A percentile compares a stretch with the other conserved stretches of the same genome.
Evolutionary conservation across 2,329 filamentous ascomycete species (phyloP).

Genomic region (Aspergillus intermedius): DNA sequence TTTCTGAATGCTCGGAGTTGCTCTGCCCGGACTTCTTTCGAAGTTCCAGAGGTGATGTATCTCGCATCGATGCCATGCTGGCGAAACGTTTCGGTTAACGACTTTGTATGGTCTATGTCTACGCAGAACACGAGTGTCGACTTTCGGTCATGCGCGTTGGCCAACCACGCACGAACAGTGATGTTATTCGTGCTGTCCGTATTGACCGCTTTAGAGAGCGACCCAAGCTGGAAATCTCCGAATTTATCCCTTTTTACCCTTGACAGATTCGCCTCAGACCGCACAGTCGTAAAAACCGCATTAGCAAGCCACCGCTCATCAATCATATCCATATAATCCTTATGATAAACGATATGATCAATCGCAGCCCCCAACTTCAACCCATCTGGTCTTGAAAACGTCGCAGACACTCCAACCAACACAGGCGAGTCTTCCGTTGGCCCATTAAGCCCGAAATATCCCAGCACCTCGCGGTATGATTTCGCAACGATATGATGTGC

Average conservation of each 20-base stretch:
- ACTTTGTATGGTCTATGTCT: slow-evolving; percentile 72
- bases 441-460: slow-evolving; percentile 68
- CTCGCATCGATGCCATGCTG: slow-evolving; percentile 72
- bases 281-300: slow-evolving; percentile 89
- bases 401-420: slow-evolving; percentile 85
- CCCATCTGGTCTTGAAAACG: slow-evolving; percentile 73
- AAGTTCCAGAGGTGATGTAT: slow-evolving; percentile 79
- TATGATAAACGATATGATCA: slow-evolving; percentile 94
- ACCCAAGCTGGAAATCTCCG: slow-evolving; percentile 72
- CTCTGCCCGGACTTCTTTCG: slow-evolving; percentile 59
- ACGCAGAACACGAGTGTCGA: slow-evolving; percentile 95
- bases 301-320: slow-evolving; percentile 86
- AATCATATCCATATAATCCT: slow-evolving; percentile 74
- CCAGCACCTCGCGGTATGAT: slow-evolving; percentile 66
- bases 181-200: slow-evolving; percentile 74
- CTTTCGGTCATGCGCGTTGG: slow-evolving; percentile 64
- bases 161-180: slow-evolving; percentile 78
- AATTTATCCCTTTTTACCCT: slow-evolving; percentile 56
- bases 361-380: slow-evolving; percentile 75
- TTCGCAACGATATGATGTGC: slow-evolving; percentile 91
- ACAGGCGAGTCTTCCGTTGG: slow-evolving; percentile 49
- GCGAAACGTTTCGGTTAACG: slow-evolving; percentile 70
- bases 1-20: slow-evolving; percentile 69
- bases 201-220: slow-evolving; percentile 79
- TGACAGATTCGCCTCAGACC: slow-evolving; percentile 72